Evolutionary conservation across 1,284 basidiomycete genomes (phyloP).

Genomic region (Cutaneotrichosporon dermatis): DNA sequence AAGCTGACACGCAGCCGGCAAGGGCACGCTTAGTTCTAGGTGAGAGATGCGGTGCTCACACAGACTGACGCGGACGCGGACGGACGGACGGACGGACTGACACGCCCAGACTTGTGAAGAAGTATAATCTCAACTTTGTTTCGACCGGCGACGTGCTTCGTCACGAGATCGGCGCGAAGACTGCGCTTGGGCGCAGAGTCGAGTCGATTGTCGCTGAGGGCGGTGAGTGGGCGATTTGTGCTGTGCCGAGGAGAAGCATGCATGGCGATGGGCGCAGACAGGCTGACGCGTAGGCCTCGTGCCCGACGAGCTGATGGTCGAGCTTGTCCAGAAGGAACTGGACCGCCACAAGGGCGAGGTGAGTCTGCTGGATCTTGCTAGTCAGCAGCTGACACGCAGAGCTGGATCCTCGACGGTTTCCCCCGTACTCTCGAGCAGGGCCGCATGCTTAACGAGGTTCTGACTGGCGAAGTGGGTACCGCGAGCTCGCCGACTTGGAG

Average conservation of each 20-base stretch:
- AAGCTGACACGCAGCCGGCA: not conserved
- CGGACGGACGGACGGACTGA: no score
- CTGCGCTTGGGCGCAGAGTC: conserved; percentile 5
- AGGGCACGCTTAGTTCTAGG: conserved; percentile 44
- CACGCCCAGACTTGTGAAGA: conserved; percentile 36
- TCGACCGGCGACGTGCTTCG: conserved; percentile 49
- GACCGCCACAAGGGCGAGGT: conserved; percentile 45
- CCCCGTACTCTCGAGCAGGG: conserved; percentile 90
- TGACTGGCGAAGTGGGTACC: conserved; percentile 35
- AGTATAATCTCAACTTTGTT: conserved; percentile 47
- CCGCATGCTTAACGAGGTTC: conserved; percentile 63
- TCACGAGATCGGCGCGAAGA: conserved; percentile 44
- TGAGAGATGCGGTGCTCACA: conserved; percentile 1
- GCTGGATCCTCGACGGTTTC: conserved; percentile 94
- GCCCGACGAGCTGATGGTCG: conserved; percentile 48
- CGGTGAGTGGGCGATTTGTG: conserved; percentile 2
- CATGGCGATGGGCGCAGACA: not conserved
- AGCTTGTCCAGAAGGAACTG: conserved; percentile 45
- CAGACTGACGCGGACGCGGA: not conserved
- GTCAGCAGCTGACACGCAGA: conserved; percentile 23
- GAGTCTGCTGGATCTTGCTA: not conserved
- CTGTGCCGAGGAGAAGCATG: not conserved
- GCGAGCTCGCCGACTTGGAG: no score
- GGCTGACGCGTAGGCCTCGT: conserved; percentile 36
- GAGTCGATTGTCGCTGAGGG: conserved; percentile 11